Evolutionary conservation across 1,139 yeast genomes (phyloP), one percentile per base, ranked within the genome.

Genomic region (Candida pseudocylindracea): DNA sequence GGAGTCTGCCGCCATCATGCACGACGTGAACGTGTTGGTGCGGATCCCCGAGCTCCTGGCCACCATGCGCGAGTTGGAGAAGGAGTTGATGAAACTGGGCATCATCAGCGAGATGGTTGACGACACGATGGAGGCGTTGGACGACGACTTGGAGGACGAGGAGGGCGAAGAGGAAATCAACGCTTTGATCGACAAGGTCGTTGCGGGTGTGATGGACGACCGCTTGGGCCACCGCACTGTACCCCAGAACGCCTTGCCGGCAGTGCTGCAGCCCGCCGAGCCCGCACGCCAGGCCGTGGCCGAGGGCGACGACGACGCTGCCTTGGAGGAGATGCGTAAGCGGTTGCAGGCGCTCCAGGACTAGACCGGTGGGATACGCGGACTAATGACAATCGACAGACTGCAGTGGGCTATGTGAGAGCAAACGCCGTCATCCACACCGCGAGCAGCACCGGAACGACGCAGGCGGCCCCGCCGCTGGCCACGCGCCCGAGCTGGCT

Each of bases 41-140:
- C 63, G 62, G 39, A 50, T 91, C 36, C 96, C 96, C 0, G 88
- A 78, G 39, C 57, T 91, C 33, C 72, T 72, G 48, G 72, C 69
- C 12, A 75, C 93, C 1, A 83, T 88, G 81, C 76, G 75, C 46
- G 92, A 75, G 42, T 55, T 91, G 38, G 78, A 88, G 38, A 74
- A 69, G 46, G 98, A 91, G 50, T 62, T 91, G 46, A 73, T 79
- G 68, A 79, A 76, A 49, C 72, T 93, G 3, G 98, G 98, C 0
- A 67, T 91, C 33, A 83, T 91, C 38, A 83, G 79, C 42, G 98
- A 91, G 48, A 88, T 91, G 96, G 72, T 85, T 51, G 83, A 79
- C 36, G 98, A 91, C 46, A 72, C 81, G 44, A 59, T 88, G 36
- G 96, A 85, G 39, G 81, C 53, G 31, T 60, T 72, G 35, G 75